Base-by-base conservation (phyloP, 148 eudicot genomes). In the Fagopyrum homotropicum region DNA sequence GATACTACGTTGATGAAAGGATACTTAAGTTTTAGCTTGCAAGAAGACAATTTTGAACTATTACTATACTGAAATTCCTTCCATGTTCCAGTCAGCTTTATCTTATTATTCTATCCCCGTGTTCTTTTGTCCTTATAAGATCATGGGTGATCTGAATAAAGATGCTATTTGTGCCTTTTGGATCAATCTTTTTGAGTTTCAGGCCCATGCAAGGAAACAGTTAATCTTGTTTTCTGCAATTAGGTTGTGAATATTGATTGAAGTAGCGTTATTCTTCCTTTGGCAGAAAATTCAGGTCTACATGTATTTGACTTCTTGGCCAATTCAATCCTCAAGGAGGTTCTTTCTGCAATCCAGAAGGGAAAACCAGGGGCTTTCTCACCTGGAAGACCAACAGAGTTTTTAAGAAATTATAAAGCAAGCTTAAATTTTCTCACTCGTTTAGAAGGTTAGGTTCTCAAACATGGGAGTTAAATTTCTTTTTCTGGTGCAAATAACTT, bases 351-450 rank as follows among this genome's bases (percentile, higher is more conserved):
- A 56, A 89, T 95, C 80, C 94, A 89, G 75, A 89, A 89, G 86
- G 97, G 91, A 68, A 95, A 92, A 81, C 97, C 99, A 55, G 97
- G 94, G 76, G 97, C 92, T 73, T 91, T 95, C 77, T 95, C 99
- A 78, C 93, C 98, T 74, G 99, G 99, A 85, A 89, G 97, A 75
- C 99, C 99, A 76, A 82, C 92, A 43, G 92, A 88, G 79, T 95
- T 95, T 76, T 83, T 95, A 73, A 92, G 81, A 83, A 95, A 95
- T 81, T 95, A 90, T 80, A 95, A 89, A 84, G 81, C 99, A 73
- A 90, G 92, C 82, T 81, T 95, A 47, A 89, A 89, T 78, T 95
- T 95, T 78, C 77, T 95, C 84, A 87, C 92, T 76, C 81, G 89
- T 80, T 76, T 95, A 78, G 99, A 95, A 92, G 99, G 98, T 95